Evolutionary conservation across 345 rosid species (phyloP).

Genomic region (Corchorus capsularis): DNA sequence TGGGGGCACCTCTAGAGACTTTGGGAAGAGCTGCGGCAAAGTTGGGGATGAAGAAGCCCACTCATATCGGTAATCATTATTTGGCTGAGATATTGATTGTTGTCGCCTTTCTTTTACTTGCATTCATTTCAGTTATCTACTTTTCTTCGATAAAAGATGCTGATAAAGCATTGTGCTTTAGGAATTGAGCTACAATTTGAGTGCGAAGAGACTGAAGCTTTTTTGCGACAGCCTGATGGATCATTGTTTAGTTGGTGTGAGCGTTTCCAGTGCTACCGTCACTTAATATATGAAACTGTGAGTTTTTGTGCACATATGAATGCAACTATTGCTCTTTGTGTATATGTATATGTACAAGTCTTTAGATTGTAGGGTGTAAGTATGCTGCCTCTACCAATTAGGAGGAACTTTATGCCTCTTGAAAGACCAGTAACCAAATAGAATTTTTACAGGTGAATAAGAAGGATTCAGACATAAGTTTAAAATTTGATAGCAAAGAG

Average conservation of each 20-base stretch:
- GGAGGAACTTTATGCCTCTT: slow-evolving; percentile 9
- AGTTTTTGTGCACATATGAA: slow-evolving; percentile 21
- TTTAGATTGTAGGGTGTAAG: neutral
- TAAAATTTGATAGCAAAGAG: slow-evolving; percentile 51
- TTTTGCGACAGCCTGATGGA: slow-evolving; percentile 80
- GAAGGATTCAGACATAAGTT: slow-evolving; percentile 31
- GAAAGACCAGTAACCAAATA: slow-evolving; percentile 13
- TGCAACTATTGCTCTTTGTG: neutral
- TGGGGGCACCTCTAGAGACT: slow-evolving; percentile 67
- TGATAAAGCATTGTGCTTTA: slow-evolving; percentile 18
- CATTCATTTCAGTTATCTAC: slow-evolving; percentile 6
- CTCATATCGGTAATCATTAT: slow-evolving; percentile 59
- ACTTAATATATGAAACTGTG: slow-evolving; percentile 70
- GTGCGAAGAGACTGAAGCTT: slow-evolving; percentile 77
- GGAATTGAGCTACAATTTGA: slow-evolving; percentile 93
- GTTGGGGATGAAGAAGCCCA: slow-evolving; percentile 77
- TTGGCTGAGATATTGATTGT: neutral
- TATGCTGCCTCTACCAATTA: neutral
- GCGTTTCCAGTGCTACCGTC: slow-evolving; percentile 74
- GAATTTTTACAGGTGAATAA: slow-evolving; percentile 55
- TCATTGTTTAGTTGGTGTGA: slow-evolving; percentile 89
- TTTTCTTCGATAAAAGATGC: neutral
- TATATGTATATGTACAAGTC: neutral
- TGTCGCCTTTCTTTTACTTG: neutral
- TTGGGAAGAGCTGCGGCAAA: slow-evolving; percentile 75